A percentile compares a stretch with the other conserved stretches of the same genome.
phyloP scores from a whole-genome alignment of 2,329 filamentous ascomycete genomes.

The Sarocladiaceae sp. region DNA sequence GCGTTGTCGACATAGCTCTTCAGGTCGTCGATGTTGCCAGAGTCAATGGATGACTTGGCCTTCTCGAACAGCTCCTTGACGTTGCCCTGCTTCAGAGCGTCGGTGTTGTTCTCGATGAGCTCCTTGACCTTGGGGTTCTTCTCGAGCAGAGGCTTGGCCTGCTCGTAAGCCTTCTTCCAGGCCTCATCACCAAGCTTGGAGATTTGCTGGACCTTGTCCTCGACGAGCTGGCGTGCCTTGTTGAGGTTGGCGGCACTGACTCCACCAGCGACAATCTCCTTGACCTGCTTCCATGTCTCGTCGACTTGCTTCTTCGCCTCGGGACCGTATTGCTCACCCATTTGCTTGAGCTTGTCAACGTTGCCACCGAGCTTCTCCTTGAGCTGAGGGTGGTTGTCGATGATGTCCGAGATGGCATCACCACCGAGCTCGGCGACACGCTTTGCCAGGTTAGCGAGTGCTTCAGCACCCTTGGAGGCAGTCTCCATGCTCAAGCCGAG shows the following conservation, averaged over 20 bases:
- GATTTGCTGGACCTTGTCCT: constrained; percentile 66
- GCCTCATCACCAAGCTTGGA: constrained; percentile 66
- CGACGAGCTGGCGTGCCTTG: constrained; percentile 57
- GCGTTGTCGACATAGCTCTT: constrained; percentile 29
- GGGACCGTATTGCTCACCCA: constrained; percentile 67
- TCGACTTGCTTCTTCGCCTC: constrained; percentile 75
- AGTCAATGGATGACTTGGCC: constrained; percentile 56
- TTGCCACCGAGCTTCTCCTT: constrained; percentile 69
- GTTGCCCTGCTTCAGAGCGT: constrained; percentile 64
- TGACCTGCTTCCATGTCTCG: constrained; percentile 64
- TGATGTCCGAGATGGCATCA: constrained; percentile 59
- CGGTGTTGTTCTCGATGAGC: constrained; percentile 66
- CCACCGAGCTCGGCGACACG: constrained; percentile 58
- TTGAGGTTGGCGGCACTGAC: constrained; percentile 47
- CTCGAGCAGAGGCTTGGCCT: constrained; percentile 68
- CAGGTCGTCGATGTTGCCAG: constrained; percentile 50
- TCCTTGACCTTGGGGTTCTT: constrained; percentile 75
- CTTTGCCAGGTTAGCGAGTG: constrained; percentile 57
- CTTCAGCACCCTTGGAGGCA: constrained; percentile 55
- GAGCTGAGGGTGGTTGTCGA: constrained; percentile 69
- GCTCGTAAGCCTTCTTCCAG: constrained; percentile 67
- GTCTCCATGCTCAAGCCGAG: constrained; percentile 58
- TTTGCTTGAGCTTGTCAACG: constrained; percentile 63
- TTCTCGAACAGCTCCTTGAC: constrained; percentile 58
- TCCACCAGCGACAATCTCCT: constrained; percentile 59